Evolutionary conservation across 1,139 yeast species (phyloP).

Genomic region (Diutina ranongensis): DNA sequence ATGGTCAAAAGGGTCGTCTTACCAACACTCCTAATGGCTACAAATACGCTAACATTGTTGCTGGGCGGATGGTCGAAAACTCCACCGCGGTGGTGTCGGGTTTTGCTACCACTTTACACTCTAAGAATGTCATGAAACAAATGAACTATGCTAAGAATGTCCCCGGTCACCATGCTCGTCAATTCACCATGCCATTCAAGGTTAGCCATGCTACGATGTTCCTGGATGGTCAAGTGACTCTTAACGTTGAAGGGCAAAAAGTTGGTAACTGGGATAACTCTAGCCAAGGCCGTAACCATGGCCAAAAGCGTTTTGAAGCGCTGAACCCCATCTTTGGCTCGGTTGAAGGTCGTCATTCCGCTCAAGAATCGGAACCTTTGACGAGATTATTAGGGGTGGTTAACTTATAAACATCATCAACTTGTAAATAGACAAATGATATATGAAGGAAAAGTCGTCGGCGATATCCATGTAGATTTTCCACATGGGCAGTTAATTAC

Average conservation of each 20-base stretch:
- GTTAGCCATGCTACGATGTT: conserved; percentile 28
- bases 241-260: conserved; percentile 31
- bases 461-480: too few species aligned
- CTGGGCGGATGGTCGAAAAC: conserved; percentile 55
- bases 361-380: conserved; percentile 22
- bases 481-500: too few species aligned
- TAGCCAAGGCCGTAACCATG: conserved; percentile 13
- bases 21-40: conserved; percentile 69
- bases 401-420: conserved; percentile 11
- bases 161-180: conserved; percentile 35
- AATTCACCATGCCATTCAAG: conserved; percentile 34
- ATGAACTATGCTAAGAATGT: conserved; percentile 28
- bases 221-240: conserved; percentile 25
- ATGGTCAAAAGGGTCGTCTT: conserved; percentile 60
- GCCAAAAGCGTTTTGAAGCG: conserved; percentile 17
- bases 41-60: conserved; percentile 39
- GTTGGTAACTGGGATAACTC: conserved; percentile 30
- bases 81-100: conserved; percentile 21
- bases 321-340: conserved; percentile 23
- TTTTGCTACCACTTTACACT: conserved; percentile 13
- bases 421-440: not conserved
- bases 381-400: conserved; percentile 25
- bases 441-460: too few species aligned
- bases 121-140: conserved; percentile 28
- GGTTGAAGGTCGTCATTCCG: conserved; percentile 22